These are phyloP conservation scores for Melanopsichium pennsylvanicum DNA, from an alignment of 1,284 basidiomycete species.

Conservation along the genomic window DNA sequence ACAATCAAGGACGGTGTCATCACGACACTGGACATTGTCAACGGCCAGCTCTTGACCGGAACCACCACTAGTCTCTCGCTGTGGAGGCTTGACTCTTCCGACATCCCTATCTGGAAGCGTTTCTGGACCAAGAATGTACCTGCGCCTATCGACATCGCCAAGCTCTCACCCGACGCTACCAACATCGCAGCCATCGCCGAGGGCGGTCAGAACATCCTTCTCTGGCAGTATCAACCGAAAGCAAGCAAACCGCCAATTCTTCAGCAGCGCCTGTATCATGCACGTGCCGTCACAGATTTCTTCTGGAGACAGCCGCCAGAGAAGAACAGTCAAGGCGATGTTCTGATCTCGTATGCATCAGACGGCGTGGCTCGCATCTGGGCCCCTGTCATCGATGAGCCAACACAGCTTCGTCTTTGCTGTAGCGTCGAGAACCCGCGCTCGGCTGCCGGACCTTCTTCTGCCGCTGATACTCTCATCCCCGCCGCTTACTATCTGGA, in stretches of 20 bases:
- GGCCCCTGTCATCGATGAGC: constrained; percentile 56
- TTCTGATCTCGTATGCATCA: constrained; percentile 36
- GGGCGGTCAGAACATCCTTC: constrained; percentile 27
- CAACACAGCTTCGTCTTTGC: constrained; percentile 47
- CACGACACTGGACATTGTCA: constrained; percentile 29
- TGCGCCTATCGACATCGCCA: constrained; percentile 22
- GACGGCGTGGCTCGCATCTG: constrained; percentile 51
- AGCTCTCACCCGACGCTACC: constrained; percentile 39
- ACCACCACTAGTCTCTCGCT: constrained; percentile 22
- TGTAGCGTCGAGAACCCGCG: constrained; percentile 27
- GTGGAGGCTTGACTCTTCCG: constrained; percentile 39
- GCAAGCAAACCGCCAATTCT: constrained; percentile 13
- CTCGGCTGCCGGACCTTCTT: too few species aligned
- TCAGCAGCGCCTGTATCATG: constrained; percentile 41
- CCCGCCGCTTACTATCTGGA: constrained; percentile 39
- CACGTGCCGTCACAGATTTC: constrained; percentile 21
- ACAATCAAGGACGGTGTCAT: constrained; percentile 34
- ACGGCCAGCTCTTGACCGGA: constrained; percentile 35
- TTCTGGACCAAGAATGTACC: constrained; percentile 38
- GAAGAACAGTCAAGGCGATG: constrained; percentile 38
- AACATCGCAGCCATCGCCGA: constrained; percentile 41
- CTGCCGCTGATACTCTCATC: not conserved
- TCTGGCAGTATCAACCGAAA: constrained; percentile 41
- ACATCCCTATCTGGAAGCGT: constrained; percentile 39
- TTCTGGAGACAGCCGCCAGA: constrained; percentile 39